Evolutionary conservation across 345 rosid species (phyloP).

Genomic region (Rhizophora apiculata): DNA sequence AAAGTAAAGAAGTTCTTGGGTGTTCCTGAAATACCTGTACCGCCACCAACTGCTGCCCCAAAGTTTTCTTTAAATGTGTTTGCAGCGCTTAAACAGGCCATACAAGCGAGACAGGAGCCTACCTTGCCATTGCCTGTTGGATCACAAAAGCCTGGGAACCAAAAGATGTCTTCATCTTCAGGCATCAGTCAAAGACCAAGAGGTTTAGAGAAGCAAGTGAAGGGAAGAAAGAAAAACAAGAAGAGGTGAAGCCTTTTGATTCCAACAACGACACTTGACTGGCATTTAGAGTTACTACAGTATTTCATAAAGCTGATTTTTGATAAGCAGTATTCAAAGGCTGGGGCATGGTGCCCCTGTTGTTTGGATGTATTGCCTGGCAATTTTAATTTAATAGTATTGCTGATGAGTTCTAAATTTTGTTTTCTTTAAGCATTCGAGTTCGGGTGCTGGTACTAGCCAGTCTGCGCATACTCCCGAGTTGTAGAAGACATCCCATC

Average conservation of each 20-base stretch:
- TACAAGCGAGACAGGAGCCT: conserved; percentile 30
- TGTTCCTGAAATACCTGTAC: conserved; percentile 52
- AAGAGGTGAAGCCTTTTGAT: conserved; percentile 39
- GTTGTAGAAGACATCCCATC: no score
- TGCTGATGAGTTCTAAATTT: no score
- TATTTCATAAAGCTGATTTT: background rate
- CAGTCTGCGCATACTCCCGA: no score
- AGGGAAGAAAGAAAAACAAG: conserved; percentile 73
- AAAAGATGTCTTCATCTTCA: conserved; percentile 45
- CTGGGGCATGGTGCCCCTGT: background rate
- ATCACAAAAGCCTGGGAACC: conserved; percentile 34
- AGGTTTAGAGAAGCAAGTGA: conserved; percentile 70
- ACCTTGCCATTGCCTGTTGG: conserved; percentile 27
- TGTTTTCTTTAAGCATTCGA: no score
- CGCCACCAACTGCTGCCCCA: conserved; percentile 32
- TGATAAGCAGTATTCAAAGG: background rate
- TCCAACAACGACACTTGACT: background rate
- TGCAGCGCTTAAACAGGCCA: conserved; percentile 47
- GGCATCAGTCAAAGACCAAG: conserved; percentile 60
- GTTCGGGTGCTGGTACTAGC: no score
- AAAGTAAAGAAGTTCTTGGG: conserved; percentile 62
- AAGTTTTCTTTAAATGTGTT: conserved; percentile 49
- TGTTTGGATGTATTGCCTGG: background rate
- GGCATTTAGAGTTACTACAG: background rate
- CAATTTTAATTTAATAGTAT: background rate